Base-by-base conservation (phyloP, 108 stramenopile species). In the Nitzschia sp. region DNA sequence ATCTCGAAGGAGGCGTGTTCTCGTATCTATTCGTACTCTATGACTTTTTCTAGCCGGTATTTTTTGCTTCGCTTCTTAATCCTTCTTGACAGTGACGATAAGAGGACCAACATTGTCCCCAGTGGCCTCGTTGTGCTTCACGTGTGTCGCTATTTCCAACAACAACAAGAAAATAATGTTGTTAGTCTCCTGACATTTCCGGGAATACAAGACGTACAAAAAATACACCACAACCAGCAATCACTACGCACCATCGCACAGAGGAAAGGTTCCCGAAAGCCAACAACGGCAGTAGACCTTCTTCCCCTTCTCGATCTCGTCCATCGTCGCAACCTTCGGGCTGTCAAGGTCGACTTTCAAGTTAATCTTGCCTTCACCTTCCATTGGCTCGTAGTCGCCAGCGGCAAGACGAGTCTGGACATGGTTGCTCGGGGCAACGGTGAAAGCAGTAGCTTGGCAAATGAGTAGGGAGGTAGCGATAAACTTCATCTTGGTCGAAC, bases 91-190 rank as follows among this genome's bases (percentile, higher is more conserved):
- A 54, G 72, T 60, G 13, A 96, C 90, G 73, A 97, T 95, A 54
- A 97, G 75, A 23, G 96, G 96, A 29, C 96, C 96, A 44, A 97
- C 91, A 71, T 96, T 96, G 60, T 96, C 95, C 16, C 67, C 67
- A 0, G 87, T 89, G 15, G 73, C 91, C 72, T 92, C 60, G 71
- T 96, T 96, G 79, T 96, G 95, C 44, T 87, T 73, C 53, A 76
- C 61, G 69, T 96, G 95, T 45, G 23, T 55, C 13, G 11, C 38
- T 41, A 13, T 41, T 67, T 55, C 23, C 32, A 35, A 28, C 2
- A 32, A 76, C 69, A 45, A n/a, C n/a, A n/a, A n/a, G n/a, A n/a
- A n/a, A n/a, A n/a, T n/a, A n/a, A n/a, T n/a, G n/a, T n/a, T n/a
- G n/a, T n/a, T n/a, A n/a, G n/a, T n/a, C n/a, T n/a, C n/a, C n/a